phyloP scores from a whole-genome alignment of 495 filamentous ascomycete species.

The Sporormia fimetaria region DNA sequence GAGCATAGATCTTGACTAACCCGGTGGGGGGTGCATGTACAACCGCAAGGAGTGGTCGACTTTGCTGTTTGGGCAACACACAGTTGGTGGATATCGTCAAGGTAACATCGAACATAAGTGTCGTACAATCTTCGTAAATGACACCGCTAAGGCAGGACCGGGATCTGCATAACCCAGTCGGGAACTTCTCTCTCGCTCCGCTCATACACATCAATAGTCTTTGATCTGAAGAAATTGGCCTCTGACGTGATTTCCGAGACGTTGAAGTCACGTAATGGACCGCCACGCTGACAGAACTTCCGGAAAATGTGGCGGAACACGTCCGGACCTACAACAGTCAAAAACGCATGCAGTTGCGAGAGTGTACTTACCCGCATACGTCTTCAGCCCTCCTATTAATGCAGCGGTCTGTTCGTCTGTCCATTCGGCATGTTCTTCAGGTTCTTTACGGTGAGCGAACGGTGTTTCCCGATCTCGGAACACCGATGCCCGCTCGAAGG shows the following conservation, averaged over 20 bases:
- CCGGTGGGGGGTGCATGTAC: no score
- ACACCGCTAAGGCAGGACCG: slow-evolving; percentile 20
- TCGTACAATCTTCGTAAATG: no score
- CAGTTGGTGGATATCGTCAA: no score
- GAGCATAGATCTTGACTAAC: no score
- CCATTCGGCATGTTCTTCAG: slow-evolving; percentile 11
- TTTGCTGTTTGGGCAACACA: no score
- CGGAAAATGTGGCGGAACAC: slow-evolving; percentile 27
- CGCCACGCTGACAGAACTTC: slow-evolving; percentile 19
- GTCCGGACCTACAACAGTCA: slow-evolving; percentile 8
- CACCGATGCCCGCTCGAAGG: slow-evolving; percentile 26
- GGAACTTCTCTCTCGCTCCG: slow-evolving; percentile 11
- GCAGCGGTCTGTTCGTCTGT: slow-evolving; percentile 12
- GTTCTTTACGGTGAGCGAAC: slow-evolving; percentile 2
- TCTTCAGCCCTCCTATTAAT: slow-evolving; percentile 22
- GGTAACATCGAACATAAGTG: no score
- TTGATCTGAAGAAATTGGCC: slow-evolving; percentile 21
- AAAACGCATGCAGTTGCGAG: neutral
- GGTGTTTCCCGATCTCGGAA: slow-evolving; percentile 21
- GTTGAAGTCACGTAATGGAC: slow-evolving; percentile 20
- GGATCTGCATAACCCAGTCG: slow-evolving; percentile 28
- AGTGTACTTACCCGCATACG: slow-evolving; percentile 18
- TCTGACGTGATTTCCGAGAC: slow-evolving; percentile 28
- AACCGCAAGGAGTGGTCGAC: no score
- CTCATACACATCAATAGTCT: slow-evolving; percentile 7